These are phyloP conservation scores for Schoenoplectus tabernaemontani DNA, from an alignment of 202 grass and related monocot species.

Conservation along the genomic window DNA sequence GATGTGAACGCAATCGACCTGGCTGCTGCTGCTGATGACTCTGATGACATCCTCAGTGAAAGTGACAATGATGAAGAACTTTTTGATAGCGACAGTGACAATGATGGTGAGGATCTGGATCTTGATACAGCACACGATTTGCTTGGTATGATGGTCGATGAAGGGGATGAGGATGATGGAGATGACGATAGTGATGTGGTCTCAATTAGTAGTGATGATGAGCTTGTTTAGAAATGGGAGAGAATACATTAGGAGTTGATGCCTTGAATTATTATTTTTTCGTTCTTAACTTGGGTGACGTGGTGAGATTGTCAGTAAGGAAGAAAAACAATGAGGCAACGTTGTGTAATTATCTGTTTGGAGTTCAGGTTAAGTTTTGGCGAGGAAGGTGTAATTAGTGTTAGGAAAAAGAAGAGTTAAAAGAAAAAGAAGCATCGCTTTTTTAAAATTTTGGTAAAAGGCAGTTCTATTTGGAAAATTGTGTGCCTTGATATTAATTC, in stretches of 20 bases:
- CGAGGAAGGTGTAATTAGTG: constrained; percentile 17
- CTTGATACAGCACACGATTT: constrained; percentile 47
- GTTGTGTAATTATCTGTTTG: constrained; percentile 12
- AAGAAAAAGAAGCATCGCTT: neutral
- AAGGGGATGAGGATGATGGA: constrained; percentile 30
- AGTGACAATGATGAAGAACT: constrained; percentile 37
- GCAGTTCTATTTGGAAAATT: constrained; percentile 1
- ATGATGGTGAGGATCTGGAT: constrained; percentile 47
- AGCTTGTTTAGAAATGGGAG: constrained; percentile 30
- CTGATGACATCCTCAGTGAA: constrained; percentile 48
- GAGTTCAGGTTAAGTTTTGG: neutral
- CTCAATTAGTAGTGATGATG: constrained; percentile 65
- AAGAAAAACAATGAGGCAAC: neutral
- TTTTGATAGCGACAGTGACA: constrained; percentile 41
- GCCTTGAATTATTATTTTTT: neutral
- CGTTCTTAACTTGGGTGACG: neutral
- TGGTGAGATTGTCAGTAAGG: neutral
- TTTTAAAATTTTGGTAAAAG: too few species aligned
- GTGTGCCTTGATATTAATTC: neutral
- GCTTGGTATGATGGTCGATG: constrained; percentile 55
- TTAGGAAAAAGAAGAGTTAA: too few species aligned
- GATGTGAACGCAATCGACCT: constrained; percentile 19
- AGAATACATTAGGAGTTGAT: neutral
- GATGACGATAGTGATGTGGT: constrained; percentile 45
- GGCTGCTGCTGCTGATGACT: constrained; percentile 48